Evolutionary conservation across 139 green algal genomes (phyloP).

Genomic region (Chara braunii): DNA sequence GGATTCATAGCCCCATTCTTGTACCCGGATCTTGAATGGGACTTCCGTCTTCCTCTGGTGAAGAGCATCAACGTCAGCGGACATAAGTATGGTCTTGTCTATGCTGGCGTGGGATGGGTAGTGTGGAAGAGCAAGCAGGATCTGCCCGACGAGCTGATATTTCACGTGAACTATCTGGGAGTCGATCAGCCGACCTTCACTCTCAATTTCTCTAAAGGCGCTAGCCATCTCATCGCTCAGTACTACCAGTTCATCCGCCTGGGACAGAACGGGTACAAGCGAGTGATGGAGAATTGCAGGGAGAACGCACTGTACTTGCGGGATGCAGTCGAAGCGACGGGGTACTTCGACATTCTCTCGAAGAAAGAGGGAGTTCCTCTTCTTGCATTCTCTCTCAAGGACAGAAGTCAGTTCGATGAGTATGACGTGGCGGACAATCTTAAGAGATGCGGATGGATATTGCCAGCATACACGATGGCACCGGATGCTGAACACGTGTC

Average conservation of each 20-base stretch:
- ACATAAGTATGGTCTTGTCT: constrained; percentile 45
- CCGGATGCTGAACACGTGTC: constrained; percentile 35
- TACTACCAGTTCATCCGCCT: constrained; percentile 47
- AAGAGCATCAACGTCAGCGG: constrained; percentile 37
- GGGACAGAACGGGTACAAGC: constrained; percentile 43
- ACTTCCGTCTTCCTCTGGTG: constrained; percentile 40
- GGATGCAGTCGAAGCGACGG: constrained; percentile 10
- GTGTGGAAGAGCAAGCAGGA: constrained; percentile 31
- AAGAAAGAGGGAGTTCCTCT: constrained; percentile 41
- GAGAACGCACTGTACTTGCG: constrained; percentile 26
- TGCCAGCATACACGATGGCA: constrained; percentile 44
- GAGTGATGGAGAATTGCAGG: constrained; percentile 35
- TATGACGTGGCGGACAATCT: constrained; percentile 42
- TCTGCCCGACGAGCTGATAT: constrained; percentile 40
- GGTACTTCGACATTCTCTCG: constrained; percentile 36
- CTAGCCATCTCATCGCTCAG: constrained; percentile 33
- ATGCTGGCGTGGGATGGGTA: constrained; percentile 35
- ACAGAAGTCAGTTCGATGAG: constrained; percentile 29
- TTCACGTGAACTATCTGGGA: constrained; percentile 43
- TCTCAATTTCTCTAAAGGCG: constrained; percentile 36
- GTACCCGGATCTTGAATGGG: constrained; percentile 39
- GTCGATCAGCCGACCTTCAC: constrained; percentile 32
- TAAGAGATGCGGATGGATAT: constrained; percentile 33
- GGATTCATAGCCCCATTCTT: constrained; percentile 45
- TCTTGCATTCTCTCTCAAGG: constrained; percentile 36